These are phyloP conservation scores for Hyaloraphidium curvatum DNA, from an alignment of 192 early-diverging fungal genomes.

Conservation along the genomic window DNA sequence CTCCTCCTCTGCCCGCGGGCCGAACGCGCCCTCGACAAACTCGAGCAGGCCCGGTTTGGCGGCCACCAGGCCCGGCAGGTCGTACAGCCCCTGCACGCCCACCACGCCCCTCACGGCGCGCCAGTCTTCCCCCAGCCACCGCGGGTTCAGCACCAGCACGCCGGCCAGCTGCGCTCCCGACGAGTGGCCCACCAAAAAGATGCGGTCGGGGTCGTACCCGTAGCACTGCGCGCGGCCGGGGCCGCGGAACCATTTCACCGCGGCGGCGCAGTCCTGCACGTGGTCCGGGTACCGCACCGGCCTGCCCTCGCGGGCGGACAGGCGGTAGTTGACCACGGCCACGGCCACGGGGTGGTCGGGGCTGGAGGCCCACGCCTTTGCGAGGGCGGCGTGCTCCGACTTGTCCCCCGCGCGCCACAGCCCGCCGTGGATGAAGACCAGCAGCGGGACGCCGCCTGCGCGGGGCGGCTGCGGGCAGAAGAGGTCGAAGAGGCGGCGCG, in stretches of 20 bases:
- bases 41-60: constrained; percentile 45
- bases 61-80: constrained; percentile 39
- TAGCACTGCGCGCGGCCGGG: not conserved
- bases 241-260: constrained; percentile 24
- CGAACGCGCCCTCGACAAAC: constrained; percentile 58
- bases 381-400: constrained; percentile 27
- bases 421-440: constrained; percentile 68
- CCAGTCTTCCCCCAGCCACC: constrained; percentile 7
- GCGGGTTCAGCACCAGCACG: constrained; percentile 33
- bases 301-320: constrained; percentile 14
- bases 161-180: constrained; percentile 55
- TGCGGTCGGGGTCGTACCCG: constrained; percentile 11
- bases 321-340: constrained; percentile 56
- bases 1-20: constrained; percentile 16
- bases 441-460: constrained; percentile 33
- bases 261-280: constrained; percentile 35
- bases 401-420: constrained; percentile 73
- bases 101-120: constrained; percentile 33
- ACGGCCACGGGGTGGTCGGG: constrained; percentile 23
- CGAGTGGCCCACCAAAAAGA: constrained; percentile 53
- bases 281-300: constrained; percentile 45
- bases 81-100: constrained; percentile 72
- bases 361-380: constrained; percentile 21
- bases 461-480: too few species aligned
- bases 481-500: too few species aligned